phyloP scores from a whole-genome alignment of 352 stramenopile genomes.

The Globisporangium solare region DNA sequence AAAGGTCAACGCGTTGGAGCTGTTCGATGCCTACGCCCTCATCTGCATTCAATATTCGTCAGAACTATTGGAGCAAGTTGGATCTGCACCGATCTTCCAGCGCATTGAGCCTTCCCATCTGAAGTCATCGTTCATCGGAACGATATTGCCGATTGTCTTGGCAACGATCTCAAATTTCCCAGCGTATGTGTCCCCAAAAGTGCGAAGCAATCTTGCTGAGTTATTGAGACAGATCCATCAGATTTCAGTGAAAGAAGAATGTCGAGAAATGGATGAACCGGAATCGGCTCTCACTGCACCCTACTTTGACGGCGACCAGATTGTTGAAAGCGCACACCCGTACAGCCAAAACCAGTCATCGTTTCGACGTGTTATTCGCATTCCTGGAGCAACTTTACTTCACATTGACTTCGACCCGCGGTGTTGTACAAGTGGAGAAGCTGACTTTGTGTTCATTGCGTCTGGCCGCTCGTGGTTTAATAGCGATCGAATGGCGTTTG shows the following conservation, averaged over 20 bases:
- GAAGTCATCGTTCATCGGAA: constrained; percentile 29
- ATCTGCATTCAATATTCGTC: constrained; percentile 31
- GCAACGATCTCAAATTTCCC: constrained; percentile 40
- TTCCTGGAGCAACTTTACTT: constrained; percentile 46
- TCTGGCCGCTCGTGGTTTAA: constrained; percentile 55
- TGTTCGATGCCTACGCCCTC: constrained; percentile 42
- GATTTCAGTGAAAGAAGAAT: constrained; percentile 5
- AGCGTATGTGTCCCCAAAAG: constrained; percentile 22
- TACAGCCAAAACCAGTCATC: constrained; percentile 57
- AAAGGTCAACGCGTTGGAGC: constrained; percentile 11
- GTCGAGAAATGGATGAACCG: background rate
- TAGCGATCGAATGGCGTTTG: constrained; percentile 50
- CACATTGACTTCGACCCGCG: constrained; percentile 68
- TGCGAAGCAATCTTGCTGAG: constrained; percentile 19
- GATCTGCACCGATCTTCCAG: background rate
- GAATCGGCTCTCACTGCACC: constrained; percentile 9
- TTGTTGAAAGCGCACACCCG: constrained; percentile 63
- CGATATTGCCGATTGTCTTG: constrained; percentile 43
- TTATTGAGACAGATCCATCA: constrained; percentile 32
- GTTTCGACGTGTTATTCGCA: constrained; percentile 51
- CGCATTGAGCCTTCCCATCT: constrained; percentile 6
- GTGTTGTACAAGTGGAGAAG: constrained; percentile 50
- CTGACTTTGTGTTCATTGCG: constrained; percentile 65
- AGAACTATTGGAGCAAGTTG: constrained; percentile 19
- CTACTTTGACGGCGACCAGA: constrained; percentile 36